These are phyloP conservation scores for Mycena amicta DNA, from an alignment of 768 basidiomycete genomes.

Conservation along the genomic window DNA sequence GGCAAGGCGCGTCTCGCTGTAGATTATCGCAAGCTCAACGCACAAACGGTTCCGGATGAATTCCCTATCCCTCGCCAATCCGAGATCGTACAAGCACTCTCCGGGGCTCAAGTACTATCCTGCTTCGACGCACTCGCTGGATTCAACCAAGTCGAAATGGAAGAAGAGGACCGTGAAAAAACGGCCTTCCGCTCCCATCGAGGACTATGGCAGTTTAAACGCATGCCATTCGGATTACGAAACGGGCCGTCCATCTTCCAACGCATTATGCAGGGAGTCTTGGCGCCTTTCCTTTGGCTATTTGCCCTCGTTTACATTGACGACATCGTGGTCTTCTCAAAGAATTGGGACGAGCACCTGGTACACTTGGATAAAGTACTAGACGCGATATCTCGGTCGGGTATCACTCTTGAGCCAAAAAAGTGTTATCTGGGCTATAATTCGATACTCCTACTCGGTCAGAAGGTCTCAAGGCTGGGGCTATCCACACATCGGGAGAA, in stretches of 20 bases:
- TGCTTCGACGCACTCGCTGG: conserved; percentile 29
- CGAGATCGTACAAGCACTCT: conserved; percentile 28
- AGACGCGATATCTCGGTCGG: conserved; percentile 17
- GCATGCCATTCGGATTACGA: not conserved
- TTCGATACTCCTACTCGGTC: no score
- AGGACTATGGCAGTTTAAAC: conserved; percentile 34
- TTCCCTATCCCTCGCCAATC: no score
- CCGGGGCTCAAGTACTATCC: conserved; percentile 19
- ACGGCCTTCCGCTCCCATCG: conserved; percentile 34
- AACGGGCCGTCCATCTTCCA: conserved; percentile 2
- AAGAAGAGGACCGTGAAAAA: conserved; percentile 28
- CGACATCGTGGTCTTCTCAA: conserved; percentile 14
- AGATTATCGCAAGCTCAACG: no score
- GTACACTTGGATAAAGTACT: conserved; percentile 24
- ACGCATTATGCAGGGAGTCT: no score
- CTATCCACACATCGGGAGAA: conserved; percentile 25
- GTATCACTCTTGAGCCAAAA: no score
- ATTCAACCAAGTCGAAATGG: conserved; percentile 38
- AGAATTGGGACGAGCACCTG: conserved; percentile 24
- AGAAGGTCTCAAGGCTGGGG: no score
- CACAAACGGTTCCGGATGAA: no score
- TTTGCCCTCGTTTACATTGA: conserved; percentile 9
- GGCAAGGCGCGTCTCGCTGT: no score
- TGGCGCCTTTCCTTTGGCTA: not conserved
- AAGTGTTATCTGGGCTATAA: no score